These are phyloP conservation scores for Astragalus membranaceus DNA, from an alignment of 306 rosid species.

Conservation along the genomic window DNA sequence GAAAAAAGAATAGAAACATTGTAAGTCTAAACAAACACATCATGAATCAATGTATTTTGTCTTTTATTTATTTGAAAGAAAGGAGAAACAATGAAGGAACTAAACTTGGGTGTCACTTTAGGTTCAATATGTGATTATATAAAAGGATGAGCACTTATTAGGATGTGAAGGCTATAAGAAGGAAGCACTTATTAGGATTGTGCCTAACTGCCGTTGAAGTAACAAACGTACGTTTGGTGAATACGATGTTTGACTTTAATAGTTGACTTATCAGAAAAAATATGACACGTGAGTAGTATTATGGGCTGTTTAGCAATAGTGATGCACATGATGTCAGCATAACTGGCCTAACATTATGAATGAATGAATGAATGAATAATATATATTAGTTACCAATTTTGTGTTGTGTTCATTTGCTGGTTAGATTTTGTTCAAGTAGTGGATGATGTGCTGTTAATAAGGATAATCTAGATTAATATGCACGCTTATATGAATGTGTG, in stretches of 20 bases:
- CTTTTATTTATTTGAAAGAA: conserved; percentile 19
- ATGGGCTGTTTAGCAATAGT: conserved; percentile 30
- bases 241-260: conserved; percentile 54
- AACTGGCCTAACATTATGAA: conserved; percentile 33
- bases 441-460: conserved; percentile 51
- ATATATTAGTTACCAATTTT: not conserved
- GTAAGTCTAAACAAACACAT: conserved; percentile 29
- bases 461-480: conserved; percentile 33
- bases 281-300: conserved; percentile 23
- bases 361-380: no score
- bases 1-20: conserved; percentile 23
- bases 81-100: not conserved
- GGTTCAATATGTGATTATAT: conserved; percentile 16
- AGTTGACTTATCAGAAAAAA: not conserved
- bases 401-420: not conserved
- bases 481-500: conserved; percentile 26
- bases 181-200: no score
- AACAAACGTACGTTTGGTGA: conserved; percentile 31
- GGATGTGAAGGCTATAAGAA: no score
- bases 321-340: conserved; percentile 48
- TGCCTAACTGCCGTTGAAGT: conserved; percentile 76
- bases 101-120: not conserved
- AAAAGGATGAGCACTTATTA: no score
- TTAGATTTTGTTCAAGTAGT: conserved; percentile 35
- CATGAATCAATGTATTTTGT: conserved; percentile 14